Evolutionary conservation across 768 basidiomycete species (phyloP).

Genomic region (Mycena galericulata): DNA sequence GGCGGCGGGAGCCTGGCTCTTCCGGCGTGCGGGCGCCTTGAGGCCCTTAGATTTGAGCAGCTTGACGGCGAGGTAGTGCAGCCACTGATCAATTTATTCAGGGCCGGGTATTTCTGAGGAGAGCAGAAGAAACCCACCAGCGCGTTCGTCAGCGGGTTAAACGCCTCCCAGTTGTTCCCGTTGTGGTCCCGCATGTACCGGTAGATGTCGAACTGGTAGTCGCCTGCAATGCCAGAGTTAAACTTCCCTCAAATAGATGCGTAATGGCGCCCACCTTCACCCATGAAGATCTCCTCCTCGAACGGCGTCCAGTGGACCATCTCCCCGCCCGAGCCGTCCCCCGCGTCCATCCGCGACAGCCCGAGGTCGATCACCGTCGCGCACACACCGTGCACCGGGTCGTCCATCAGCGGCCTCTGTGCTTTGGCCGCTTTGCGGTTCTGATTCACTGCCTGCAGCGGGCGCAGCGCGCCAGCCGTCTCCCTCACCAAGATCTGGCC

Average conservation of each 20-base stretch:
- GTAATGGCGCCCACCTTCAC: constrained; percentile 80
- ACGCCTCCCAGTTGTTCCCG: constrained; percentile 76
- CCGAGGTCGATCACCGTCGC: constrained; percentile 96
- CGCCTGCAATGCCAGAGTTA: constrained; percentile 72
- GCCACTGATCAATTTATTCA: constrained; percentile 70
- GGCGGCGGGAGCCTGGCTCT: constrained; percentile 46
- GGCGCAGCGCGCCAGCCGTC: constrained; percentile 39
- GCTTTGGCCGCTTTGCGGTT: constrained; percentile 45
- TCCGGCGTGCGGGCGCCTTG: constrained; percentile 60
- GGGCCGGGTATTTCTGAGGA: constrained; percentile 7
- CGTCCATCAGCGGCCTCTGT: constrained; percentile 66
- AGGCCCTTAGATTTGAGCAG: constrained; percentile 78
- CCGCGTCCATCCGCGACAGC: constrained; percentile 84
- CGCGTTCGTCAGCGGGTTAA: constrained; percentile 87
- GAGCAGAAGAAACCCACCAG: constrained; percentile 67
- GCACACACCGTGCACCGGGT: constrained; percentile 71
- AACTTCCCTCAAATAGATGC: no score
- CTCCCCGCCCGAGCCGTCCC: constrained; percentile 57
- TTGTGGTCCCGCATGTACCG: constrained; percentile 83
- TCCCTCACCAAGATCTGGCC: constrained; percentile 92
- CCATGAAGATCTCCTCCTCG: constrained; percentile 92
- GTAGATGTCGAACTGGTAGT: constrained; percentile 96
- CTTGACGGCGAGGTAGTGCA: constrained; percentile 86
- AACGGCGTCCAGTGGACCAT: constrained; percentile 81
- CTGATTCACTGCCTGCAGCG: constrained; percentile 50